These are phyloP conservation scores for Penicillium corylophilum DNA, from an alignment of 2,329 filamentous ascomycete species.

Conservation along the genomic window DNA sequence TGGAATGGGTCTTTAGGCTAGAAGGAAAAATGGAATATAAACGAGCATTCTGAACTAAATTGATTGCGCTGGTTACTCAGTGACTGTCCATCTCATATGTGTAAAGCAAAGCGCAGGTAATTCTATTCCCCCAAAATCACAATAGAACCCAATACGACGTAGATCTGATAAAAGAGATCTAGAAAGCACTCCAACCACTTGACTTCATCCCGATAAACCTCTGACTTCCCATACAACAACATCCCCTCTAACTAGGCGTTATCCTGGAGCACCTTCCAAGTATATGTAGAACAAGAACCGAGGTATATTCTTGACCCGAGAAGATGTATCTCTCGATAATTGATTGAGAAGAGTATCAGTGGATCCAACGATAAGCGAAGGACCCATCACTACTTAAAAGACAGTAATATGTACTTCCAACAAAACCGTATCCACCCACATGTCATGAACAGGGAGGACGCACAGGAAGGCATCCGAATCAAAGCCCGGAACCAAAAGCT, in stretches of 20 bases:
- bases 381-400: not conserved
- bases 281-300: not conserved
- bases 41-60: not conserved
- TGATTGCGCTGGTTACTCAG: not conserved
- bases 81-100: not conserved
- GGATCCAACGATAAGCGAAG: not conserved
- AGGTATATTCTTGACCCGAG: not conserved
- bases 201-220: too few relatives aligned
- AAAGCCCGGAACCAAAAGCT: constrained; percentile 1
- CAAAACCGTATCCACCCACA: not conserved
- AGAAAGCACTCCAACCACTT: too few relatives aligned
- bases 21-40: not conserved
- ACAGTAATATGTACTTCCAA: not conserved
- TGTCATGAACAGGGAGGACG: not conserved
- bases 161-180: not conserved
- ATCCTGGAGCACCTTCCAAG: too few relatives aligned
- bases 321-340: not conserved
- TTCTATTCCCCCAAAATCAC: too few relatives aligned
- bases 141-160: not conserved
- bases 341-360: not conserved
- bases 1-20: not conserved
- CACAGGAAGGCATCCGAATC: constrained; percentile 1
- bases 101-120: not conserved
- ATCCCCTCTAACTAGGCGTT: too few relatives aligned
- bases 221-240: too few relatives aligned